phyloP scores from a whole-genome alignment of 495 filamentous ascomycete species.

The Podospora tetraspora region DNA sequence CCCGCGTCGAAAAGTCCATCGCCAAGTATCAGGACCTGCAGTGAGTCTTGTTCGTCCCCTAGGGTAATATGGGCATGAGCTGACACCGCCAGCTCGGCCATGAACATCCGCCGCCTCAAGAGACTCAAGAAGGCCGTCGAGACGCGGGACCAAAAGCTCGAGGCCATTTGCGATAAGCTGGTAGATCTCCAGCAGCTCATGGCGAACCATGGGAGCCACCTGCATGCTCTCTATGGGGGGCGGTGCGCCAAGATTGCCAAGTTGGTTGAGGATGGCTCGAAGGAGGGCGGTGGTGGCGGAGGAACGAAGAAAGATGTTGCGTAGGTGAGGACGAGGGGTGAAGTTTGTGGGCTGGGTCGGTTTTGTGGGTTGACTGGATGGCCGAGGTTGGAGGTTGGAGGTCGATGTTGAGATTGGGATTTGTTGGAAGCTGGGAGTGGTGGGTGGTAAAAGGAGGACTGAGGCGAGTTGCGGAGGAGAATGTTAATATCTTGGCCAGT shows the following conservation, averaged over 20 bases:
- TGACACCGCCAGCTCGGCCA: constrained; percentile 2
- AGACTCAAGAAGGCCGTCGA: constrained; percentile 21
- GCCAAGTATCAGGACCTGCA: constrained; percentile 18
- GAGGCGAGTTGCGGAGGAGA: neutral
- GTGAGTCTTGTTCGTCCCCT: constrained; percentile 9
- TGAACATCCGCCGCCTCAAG: constrained; percentile 8
- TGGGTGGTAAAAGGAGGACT: too few species aligned
- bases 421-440: neutral
- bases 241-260: constrained; percentile 18
- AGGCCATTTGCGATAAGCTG: constrained; percentile 19
- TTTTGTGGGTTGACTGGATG: neutral
- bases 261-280: neutral
- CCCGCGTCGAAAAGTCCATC: constrained; percentile 19
- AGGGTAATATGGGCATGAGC: neutral
- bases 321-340: neutral
- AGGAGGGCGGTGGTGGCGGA: neutral
- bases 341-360: neutral
- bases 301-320: neutral
- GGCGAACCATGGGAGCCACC: constrained; percentile 23
- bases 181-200: constrained; percentile 20
- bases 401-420: neutral
- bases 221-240: constrained; percentile 25
- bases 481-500: neutral
- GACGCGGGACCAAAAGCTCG: constrained; percentile 19
- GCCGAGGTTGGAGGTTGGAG: neutral